Evolutionary conservation across 495 filamentous ascomycete genomes (phyloP), one percentile per base, ranked within the genome.

Genomic region (Penicillium egyptiacum): DNA sequence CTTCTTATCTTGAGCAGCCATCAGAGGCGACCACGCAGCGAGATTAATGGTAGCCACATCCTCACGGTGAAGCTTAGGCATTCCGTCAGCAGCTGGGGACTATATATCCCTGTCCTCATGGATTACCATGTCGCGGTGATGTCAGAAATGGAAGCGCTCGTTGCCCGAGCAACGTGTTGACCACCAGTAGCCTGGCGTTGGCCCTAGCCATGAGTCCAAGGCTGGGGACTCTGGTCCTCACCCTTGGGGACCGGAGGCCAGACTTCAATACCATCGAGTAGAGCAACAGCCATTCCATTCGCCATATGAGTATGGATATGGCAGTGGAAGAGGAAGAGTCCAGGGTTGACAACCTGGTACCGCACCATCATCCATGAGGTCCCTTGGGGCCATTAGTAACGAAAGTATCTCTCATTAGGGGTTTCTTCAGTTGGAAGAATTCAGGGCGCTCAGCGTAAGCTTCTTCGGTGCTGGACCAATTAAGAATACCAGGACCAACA

Each of bases 261-360:
- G 5, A 49, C 68, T 57, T 84, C 80, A 44, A 79, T 63, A 2
- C 77, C 81, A 62, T 83, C 79, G 45, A 78, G 62, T 28, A 83
- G 71, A 10, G 69, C 70, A 57, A 83, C 62, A 0, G 70, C 68
- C 78, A 83, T 82, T 9, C 79, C 80, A n/a, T 76, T 77, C 17
- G 62, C 46, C 37, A 81, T 47, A 63, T 84, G 79, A 4, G 69
- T 75, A 55, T 77, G 67, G 44, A 83, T 78, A 59, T 84, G 80
- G 58, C 81, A 83, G 58, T 84, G 79, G 26, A 83, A 51, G 16
- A 82, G 59, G 51, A 74, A 83, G 2, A 76, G 72, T 0, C 81
- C 81, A 4, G 81, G 80, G 46, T 80, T 79, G 0, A 70, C 65
- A 12, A 79, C 77, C 28, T 81, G 76, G 53, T 83, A 84, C 30